phyloP scores from a whole-genome alignment of 192 early-diverging fungal genomes.

The Ramicandelaber brevisporus region DNA sequence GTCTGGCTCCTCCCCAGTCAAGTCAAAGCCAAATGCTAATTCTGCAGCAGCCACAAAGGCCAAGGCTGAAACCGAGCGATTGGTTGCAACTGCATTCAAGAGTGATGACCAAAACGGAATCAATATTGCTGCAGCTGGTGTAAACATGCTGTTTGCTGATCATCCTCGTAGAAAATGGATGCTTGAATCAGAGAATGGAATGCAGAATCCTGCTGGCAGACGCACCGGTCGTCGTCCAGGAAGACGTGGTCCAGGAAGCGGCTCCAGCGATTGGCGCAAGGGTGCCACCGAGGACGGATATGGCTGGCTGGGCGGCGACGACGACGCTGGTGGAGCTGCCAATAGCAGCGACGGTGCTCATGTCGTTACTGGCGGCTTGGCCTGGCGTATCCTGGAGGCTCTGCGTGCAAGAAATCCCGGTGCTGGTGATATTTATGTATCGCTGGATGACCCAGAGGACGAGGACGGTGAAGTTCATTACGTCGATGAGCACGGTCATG shows the following conservation, averaged over 20 bases:
- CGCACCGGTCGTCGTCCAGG: slow-evolving; percentile 13
- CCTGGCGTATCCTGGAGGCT: not conserved
- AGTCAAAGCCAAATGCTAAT: no score
- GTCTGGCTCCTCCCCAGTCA: no score
- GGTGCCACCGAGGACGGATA: slow-evolving; percentile 6
- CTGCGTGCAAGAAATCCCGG: slow-evolving; percentile 1
- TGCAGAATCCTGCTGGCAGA: no score
- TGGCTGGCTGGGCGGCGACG: slow-evolving; percentile 4
- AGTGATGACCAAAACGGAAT: no score
- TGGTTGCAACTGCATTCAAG: no score
- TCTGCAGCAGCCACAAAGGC: no score
- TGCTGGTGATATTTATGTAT: slow-evolving; percentile 4
- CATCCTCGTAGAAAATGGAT: no score
- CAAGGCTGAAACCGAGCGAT: no score
- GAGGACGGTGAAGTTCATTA: not conserved
- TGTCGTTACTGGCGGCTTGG: not conserved
- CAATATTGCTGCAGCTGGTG: no score
- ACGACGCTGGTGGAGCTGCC: slow-evolving; percentile 3
- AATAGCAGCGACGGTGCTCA: slow-evolving; percentile 2
- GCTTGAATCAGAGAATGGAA: no score
- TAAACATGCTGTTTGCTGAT: no score
- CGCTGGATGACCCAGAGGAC: no score
- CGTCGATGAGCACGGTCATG: slow-evolving; percentile 2
- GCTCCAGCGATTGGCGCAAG: slow-evolving; percentile 3
- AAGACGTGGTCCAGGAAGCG: slow-evolving; percentile 5